Percentiles rank a stretch among this genome's conserved stretches.
Conservation (phyloP, 1,139 yeast genomes). For the Blastobotrys petasosporus region DNA sequence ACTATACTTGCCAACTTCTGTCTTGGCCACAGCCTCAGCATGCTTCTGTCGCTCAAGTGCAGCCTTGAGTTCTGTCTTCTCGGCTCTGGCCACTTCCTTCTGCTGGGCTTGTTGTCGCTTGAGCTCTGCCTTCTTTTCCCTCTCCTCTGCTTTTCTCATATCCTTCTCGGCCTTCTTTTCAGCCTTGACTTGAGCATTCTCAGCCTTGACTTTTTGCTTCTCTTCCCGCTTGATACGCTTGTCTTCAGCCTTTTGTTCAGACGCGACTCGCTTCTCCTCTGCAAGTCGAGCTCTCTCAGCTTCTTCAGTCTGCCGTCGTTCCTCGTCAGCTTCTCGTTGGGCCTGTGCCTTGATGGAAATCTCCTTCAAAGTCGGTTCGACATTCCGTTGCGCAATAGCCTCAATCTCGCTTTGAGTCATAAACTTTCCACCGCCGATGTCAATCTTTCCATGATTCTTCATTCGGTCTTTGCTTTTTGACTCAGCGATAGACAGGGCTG, state of each 20-base stretch:
- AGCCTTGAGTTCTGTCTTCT: conserved; percentile 18
- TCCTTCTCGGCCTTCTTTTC: conserved; percentile 15
- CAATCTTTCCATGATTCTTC: conserved; percentile 51
- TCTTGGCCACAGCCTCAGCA: conserved; percentile 26
- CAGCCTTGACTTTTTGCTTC: conserved; percentile 18
- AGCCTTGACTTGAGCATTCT: conserved; percentile 15
- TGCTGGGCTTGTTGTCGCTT: conserved; percentile 17
- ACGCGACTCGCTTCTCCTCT: conserved; percentile 25
- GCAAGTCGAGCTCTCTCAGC: conserved; percentile 29
- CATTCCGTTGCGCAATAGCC: conserved; percentile 73
- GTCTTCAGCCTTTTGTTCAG: conserved; percentile 27
- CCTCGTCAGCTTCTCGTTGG: conserved; percentile 66
- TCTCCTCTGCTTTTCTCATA: conserved; percentile 16
- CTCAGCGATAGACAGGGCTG: conserved; percentile 62
- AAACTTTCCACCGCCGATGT: conserved; percentile 85
- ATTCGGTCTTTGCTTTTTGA: conserved; percentile 53
- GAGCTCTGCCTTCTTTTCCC: conserved; percentile 20
- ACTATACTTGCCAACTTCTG: conserved; percentile 25
- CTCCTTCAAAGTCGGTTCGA: conserved; percentile 78
- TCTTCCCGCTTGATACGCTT: conserved; percentile 23
- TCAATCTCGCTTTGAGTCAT: conserved; percentile 74
- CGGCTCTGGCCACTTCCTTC: conserved; percentile 23
- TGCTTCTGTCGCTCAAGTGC: conserved; percentile 26
- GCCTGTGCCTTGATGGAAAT: conserved; percentile 63
- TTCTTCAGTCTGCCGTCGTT: conserved; percentile 48